Percentiles rank a stretch among this genome's conserved stretches.
phyloP scores from a whole-genome alignment of 2,329 filamentous ascomycete genomes.

The Claviceps maximensis region DNA sequence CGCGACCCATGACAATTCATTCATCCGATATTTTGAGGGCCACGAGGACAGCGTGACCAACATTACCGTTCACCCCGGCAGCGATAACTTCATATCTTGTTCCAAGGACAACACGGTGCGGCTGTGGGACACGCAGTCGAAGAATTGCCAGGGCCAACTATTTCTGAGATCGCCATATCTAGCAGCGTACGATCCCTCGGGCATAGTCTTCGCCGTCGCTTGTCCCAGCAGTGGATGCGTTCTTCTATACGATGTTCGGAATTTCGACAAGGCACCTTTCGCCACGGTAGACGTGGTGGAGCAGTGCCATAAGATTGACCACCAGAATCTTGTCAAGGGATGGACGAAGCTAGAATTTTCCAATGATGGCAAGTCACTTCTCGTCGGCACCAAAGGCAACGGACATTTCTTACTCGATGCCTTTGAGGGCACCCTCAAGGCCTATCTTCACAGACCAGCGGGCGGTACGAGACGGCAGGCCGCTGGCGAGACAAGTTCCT shows the following conservation, averaged over 20 bases:
- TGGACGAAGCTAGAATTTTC: constrained; percentile 94
- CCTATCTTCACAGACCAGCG: constrained; percentile 51
- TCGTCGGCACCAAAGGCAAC: constrained; percentile 69
- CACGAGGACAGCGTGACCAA: constrained; percentile 77
- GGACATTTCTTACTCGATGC: constrained; percentile 92
- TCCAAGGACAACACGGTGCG: constrained; percentile 82
- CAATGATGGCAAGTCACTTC: constrained; percentile 81
- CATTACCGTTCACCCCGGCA: constrained; percentile 70
- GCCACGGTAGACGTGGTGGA: constrained; percentile 68
- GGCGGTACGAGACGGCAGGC: constrained; percentile 40
- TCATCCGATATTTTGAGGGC: constrained; percentile 90
- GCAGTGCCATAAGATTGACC: constrained; percentile 31
- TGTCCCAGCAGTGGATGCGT: constrained; percentile 68
- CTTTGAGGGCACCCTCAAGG: constrained; percentile 68
- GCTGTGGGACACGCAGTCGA: constrained; percentile 76
- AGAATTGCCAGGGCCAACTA: constrained; percentile 67
- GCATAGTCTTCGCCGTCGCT: constrained; percentile 79
- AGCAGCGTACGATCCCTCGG: constrained; percentile 82
- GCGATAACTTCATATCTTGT: constrained; percentile 86
- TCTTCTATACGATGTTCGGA: constrained; percentile 83
- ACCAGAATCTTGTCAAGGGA: constrained; percentile 47
- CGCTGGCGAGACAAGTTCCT: constrained; percentile 33
- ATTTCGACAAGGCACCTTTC: constrained; percentile 87
- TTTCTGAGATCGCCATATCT: constrained; percentile 72
- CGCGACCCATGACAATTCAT: constrained; percentile 88